Evolutionary conservation across 305 asterid species (phyloP).

Genomic region (Fraxinus sp.): DNA sequence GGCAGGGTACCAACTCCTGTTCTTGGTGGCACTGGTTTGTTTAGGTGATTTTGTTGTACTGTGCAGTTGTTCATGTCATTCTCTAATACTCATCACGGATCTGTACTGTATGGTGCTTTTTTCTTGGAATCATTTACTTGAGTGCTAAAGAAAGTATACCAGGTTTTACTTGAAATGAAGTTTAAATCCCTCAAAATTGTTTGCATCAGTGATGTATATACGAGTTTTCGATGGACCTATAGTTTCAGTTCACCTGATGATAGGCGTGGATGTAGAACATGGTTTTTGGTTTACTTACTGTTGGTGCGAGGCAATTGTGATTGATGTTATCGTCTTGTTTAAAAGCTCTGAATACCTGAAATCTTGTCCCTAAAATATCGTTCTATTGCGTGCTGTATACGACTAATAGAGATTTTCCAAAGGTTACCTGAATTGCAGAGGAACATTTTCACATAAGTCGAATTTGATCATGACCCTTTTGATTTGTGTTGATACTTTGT

Average conservation of each 20-base stretch:
- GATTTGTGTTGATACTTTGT: neutral
- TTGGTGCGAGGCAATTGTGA: neutral
- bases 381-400: neutral
- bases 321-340: neutral
- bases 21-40: conserved; percentile 19
- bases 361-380: neutral
- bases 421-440: neutral
- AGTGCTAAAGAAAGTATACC: conserved; percentile 6
- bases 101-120: neutral
- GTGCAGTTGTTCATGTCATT: conserved; percentile 2
- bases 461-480: neutral
- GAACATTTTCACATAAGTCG: neutral
- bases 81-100: neutral
- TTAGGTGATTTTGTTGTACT: conserved; percentile 2
- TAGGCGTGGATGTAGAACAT: neutral
- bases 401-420: neutral
- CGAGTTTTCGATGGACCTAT: neutral
- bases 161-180: neutral
- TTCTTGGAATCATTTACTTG: neutral
- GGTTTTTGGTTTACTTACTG: neutral
- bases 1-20: neutral
- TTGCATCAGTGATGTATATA: neutral
- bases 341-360: conserved; percentile 6
- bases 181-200: neutral
- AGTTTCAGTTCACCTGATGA: neutral